These are phyloP conservation scores for Gardenia jasminoides DNA, from an alignment of 257 asterid genomes.

Conservation along the genomic window DNA sequence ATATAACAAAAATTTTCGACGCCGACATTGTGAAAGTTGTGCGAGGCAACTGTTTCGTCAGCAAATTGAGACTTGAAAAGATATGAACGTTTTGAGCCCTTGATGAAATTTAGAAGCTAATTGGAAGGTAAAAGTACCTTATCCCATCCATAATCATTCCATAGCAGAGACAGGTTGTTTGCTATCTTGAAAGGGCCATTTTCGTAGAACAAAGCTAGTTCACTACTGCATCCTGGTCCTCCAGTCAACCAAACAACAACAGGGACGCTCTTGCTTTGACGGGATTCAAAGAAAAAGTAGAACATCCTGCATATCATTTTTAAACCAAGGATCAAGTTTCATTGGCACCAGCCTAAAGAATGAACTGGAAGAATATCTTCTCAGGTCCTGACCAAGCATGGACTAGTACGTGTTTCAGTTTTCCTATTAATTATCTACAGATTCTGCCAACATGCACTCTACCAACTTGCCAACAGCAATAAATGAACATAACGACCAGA, in stretches of 20 bases:
- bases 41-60: not conserved
- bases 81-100: not conserved
- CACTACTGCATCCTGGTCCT: slow-evolving; percentile 88
- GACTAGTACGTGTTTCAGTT: not conserved
- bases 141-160: slow-evolving; percentile 90
- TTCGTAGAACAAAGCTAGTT: slow-evolving; percentile 70
- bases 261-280: slow-evolving; percentile 49
- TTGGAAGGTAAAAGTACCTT: slow-evolving; percentile 38
- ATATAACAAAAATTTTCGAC: not conserved
- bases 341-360: not conserved
- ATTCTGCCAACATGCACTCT: too few relatives aligned
- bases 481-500: not conserved
- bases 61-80: not conserved
- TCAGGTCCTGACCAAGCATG: not conserved
- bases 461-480: not conserved
- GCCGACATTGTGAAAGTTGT: not conserved
- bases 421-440: not conserved
- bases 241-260: slow-evolving; percentile 79
- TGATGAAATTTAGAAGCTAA: not conserved
- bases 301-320: slow-evolving; percentile 59
- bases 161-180: slow-evolving; percentile 46
- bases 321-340: not conserved
- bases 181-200: slow-evolving; percentile 76
- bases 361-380: not conserved
- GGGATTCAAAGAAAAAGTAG: slow-evolving; percentile 73